Conservation (phyloP, 2,329 filamentous ascomycete species). For the Thelonectria blattea region DNA sequence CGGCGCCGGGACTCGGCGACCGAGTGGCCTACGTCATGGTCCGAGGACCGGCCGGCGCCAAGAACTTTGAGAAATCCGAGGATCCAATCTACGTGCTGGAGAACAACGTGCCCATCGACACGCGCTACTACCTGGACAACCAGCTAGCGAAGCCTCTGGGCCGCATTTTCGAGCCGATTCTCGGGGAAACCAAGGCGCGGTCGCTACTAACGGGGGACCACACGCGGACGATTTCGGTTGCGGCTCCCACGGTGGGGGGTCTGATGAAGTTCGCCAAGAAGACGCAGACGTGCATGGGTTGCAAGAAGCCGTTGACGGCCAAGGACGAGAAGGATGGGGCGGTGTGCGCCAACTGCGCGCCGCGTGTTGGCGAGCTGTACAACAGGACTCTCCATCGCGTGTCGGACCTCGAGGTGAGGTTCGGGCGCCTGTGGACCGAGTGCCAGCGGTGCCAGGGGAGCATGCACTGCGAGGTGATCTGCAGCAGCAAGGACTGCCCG, state of each 20-base stretch:
- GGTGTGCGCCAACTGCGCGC: slow-evolving; percentile 85
- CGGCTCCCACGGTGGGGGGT: slow-evolving; percentile 87
- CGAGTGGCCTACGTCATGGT: slow-evolving; percentile 98
- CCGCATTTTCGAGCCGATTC: slow-evolving; percentile 96
- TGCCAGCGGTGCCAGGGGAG: slow-evolving; percentile 97
- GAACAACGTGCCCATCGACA: slow-evolving; percentile 97
- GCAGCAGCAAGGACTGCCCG: slow-evolving; percentile 92
- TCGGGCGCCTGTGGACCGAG: slow-evolving; percentile 94
- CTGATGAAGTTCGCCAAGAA: slow-evolving; percentile 99
- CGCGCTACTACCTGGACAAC: slow-evolving; percentile 98
- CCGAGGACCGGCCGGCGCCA: slow-evolving; percentile 85
- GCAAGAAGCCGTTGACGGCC: slow-evolving; percentile 90
- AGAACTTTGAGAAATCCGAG: slow-evolving; percentile 96
- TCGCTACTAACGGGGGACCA: slow-evolving; percentile 90
- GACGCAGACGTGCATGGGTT: slow-evolving; percentile 97
- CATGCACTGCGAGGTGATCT: slow-evolving; percentile 98
- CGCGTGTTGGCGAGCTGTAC: slow-evolving; percentile 89
- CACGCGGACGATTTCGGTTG: slow-evolving; percentile 91
- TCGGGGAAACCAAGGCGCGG: slow-evolving; percentile 89
- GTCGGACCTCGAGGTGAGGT: slow-evolving; percentile 90
- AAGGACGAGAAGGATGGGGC: slow-evolving; percentile 83
- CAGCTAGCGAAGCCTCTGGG: slow-evolving; percentile 93
- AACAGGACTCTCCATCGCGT: slow-evolving; percentile 87
- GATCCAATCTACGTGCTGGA: slow-evolving; percentile 97
- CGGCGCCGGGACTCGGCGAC: slow-evolving; percentile 89